phyloP scores from a whole-genome alignment of 495 filamentous ascomycete genomes.

The Podospora pseudopauciseta region DNA sequence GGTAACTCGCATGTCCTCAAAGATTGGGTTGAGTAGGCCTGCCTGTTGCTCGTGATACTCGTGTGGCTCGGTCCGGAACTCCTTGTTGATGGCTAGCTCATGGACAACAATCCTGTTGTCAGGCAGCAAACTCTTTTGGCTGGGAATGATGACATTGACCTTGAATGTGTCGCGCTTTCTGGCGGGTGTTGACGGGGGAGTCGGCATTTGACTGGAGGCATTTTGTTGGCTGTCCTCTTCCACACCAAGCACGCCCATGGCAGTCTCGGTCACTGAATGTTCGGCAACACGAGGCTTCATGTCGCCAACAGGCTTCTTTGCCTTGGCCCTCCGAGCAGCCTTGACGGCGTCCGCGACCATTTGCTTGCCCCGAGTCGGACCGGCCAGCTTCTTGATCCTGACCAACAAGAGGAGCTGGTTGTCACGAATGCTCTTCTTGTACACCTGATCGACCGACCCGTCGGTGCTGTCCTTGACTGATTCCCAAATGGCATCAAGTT shows the following conservation, averaged over 20 bases:
- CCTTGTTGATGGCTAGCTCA: slow-evolving; percentile 86
- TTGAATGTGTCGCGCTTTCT: slow-evolving; percentile 35
- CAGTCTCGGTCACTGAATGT: slow-evolving; percentile 35
- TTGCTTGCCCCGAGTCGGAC: slow-evolving; percentile 72
- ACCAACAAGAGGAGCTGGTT: slow-evolving; percentile 89
- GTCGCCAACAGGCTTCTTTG: slow-evolving; percentile 68
- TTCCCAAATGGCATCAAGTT: slow-evolving; percentile 93
- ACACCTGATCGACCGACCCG: slow-evolving; percentile 82
- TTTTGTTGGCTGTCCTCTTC: slow-evolving; percentile 30
- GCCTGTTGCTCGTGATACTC: slow-evolving; percentile 50
- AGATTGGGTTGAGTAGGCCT: slow-evolving; percentile 60
- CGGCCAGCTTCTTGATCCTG: slow-evolving; percentile 83
- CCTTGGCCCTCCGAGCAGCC: slow-evolving; percentile 67
- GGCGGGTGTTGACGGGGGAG: slow-evolving; percentile 41
- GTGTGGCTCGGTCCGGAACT: slow-evolving; percentile 57
- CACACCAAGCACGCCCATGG: slow-evolving; percentile 37
- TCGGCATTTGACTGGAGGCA: slow-evolving; percentile 39
- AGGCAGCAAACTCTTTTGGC: slow-evolving; percentile 57
- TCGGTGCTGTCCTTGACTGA: slow-evolving; percentile 88
- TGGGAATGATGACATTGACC: slow-evolving; percentile 39
- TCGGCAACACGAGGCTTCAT: slow-evolving; percentile 62
- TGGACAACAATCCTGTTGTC: slow-evolving; percentile 84
- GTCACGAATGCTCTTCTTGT: slow-evolving; percentile 86
- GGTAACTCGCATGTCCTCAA: slow-evolving; percentile 70
- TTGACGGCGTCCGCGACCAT: slow-evolving; percentile 80